Evolutionary conservation across 2,329 filamentous ascomycete genomes (phyloP).

Genomic region (Sarocladiaceae sp.): DNA sequence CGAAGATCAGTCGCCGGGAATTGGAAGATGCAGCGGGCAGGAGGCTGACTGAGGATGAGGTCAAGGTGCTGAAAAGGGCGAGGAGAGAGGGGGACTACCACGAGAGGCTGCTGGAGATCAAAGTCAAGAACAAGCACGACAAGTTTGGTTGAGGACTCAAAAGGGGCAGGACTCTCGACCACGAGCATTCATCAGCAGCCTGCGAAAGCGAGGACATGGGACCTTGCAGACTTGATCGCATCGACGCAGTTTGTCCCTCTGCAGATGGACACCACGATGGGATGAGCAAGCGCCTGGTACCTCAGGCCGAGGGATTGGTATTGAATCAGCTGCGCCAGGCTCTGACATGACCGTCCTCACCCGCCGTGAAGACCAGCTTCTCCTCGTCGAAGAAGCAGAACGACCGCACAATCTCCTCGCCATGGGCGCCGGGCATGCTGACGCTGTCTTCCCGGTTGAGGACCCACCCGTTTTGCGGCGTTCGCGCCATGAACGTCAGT

Average conservation of each 20-base stretch:
- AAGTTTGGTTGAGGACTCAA: conserved; percentile 48
- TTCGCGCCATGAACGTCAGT: conserved; percentile 51
- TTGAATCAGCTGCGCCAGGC: conserved; percentile 37
- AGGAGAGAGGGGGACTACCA: conserved; percentile 84
- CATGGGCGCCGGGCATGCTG: conserved; percentile 55
- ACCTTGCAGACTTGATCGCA: neutral
- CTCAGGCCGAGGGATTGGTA: neutral
- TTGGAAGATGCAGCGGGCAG: conserved; percentile 76
- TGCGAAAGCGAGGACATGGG: too few species aligned
- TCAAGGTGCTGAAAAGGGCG: conserved; percentile 74
- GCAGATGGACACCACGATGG: too few species aligned
- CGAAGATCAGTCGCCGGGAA: conserved; percentile 82
- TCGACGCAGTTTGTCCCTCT: too few species aligned
- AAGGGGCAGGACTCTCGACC: too few species aligned
- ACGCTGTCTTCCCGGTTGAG: conserved; percentile 51
- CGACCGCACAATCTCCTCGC: conserved; percentile 55
- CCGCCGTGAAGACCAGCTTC: conserved; percentile 51
- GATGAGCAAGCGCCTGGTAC: neutral
- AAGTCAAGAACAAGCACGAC: conserved; percentile 89
- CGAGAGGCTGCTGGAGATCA: conserved; percentile 77
- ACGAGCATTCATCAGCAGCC: too few species aligned
- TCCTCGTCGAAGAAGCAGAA: conserved; percentile 59
- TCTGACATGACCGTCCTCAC: conserved; percentile 52
- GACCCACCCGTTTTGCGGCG: conserved; percentile 39
- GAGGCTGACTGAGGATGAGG: conserved; percentile 75